A percentile compares a stretch with the other conserved stretches of the same genome.
phyloP scores from a whole-genome alignment of 2,329 filamentous ascomycete genomes.

The Xenoacremonium recifei region DNA sequence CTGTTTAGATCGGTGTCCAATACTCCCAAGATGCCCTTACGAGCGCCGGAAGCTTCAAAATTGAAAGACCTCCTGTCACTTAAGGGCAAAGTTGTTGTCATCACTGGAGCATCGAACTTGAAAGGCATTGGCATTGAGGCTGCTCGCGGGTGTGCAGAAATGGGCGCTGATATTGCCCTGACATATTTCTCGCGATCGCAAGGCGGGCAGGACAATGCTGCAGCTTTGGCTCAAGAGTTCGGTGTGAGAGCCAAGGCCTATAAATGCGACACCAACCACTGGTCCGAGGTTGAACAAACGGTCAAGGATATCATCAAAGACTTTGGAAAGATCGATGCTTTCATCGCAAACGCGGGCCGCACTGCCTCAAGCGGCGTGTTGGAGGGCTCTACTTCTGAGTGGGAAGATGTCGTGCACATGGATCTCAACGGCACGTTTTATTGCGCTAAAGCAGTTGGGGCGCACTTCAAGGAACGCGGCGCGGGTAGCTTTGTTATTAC shows the following conservation, averaged over 20 bases:
- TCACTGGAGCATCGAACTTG: slow-evolving; percentile 68
- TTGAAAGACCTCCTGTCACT: slow-evolving; percentile 73
- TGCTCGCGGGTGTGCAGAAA: slow-evolving; percentile 67
- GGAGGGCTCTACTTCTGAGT: slow-evolving; percentile 65
- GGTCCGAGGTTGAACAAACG: slow-evolving; percentile 49
- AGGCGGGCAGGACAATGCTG: slow-evolving; percentile 64
- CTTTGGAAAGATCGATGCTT: slow-evolving; percentile 72
- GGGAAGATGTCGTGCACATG: slow-evolving; percentile 61
- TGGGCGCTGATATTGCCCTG: slow-evolving; percentile 68
- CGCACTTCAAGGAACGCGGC: slow-evolving; percentile 63
- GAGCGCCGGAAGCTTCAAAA: too few species aligned
- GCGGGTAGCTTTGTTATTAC: slow-evolving; percentile 67
- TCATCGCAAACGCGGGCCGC: slow-evolving; percentile 70
- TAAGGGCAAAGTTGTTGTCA: slow-evolving; percentile 69
- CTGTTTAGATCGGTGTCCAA: too few species aligned
- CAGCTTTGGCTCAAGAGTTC: slow-evolving; percentile 62
- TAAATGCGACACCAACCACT: slow-evolving; percentile 56
- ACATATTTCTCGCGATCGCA: slow-evolving; percentile 71
- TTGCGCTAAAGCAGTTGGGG: slow-evolving; percentile 63
- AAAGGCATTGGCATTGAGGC: slow-evolving; percentile 70
- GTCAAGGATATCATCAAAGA: slow-evolving; percentile 66
- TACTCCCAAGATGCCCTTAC: too few species aligned
- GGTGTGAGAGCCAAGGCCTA: slow-evolving; percentile 66
- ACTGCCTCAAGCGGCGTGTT: slow-evolving; percentile 68
- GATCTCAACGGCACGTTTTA: slow-evolving; percentile 69